phyloP scores from a whole-genome alignment of 2,329 filamentous ascomycete genomes.

The Aspergillus chevalieri region DNA sequence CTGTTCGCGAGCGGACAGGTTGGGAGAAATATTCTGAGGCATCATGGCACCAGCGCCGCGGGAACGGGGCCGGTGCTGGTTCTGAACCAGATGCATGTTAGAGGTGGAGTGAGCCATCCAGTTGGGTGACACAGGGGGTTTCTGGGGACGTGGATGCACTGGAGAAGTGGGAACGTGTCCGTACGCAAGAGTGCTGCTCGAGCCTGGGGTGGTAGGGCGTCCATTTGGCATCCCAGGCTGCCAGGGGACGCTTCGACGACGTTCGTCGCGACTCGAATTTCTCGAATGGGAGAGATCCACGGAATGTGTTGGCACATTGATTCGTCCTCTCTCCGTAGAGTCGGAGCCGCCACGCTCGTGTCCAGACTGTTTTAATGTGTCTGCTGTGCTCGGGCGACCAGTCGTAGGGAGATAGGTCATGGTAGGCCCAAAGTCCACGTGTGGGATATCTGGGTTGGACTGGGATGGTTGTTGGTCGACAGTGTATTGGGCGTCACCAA shows the following conservation, averaged over 20 bases:
- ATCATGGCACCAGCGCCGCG: slow-evolving; percentile 52
- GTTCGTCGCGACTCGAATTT: slow-evolving; percentile 44
- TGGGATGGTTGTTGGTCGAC: slow-evolving; percentile 25
- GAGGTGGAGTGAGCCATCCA: slow-evolving; percentile 30
- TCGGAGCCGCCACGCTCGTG: slow-evolving; percentile 29
- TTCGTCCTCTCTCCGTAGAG: slow-evolving; percentile 23
- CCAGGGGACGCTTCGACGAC: slow-evolving; percentile 67
- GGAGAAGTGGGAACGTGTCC: slow-evolving; percentile 35
- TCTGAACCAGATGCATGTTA: slow-evolving; percentile 28
- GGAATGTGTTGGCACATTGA: slow-evolving; percentile 15
- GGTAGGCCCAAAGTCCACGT: slow-evolving; percentile 81
- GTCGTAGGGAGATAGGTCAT: slow-evolving; percentile 57
- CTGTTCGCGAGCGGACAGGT: slow-evolving; percentile 76
- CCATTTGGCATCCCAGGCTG: slow-evolving; percentile 59
- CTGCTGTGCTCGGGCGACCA: slow-evolving; percentile 51
- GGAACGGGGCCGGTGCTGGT: slow-evolving; percentile 41
- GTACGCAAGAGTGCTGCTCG: slow-evolving; percentile 52
- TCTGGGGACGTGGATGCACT: slow-evolving; percentile 34
- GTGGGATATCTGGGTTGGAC: slow-evolving; percentile 56
- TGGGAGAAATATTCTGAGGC: slow-evolving; percentile 50
- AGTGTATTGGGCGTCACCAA: slow-evolving; percentile 43
- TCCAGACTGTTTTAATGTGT: slow-evolving; percentile 40
- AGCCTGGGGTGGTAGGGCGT: slow-evolving; percentile 44
- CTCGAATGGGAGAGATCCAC: slow-evolving; percentile 31
- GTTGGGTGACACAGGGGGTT: slow-evolving; percentile 32